Evolutionary conservation across 2,329 filamentous ascomycete genomes (phyloP).

Genomic region (Fusarium sp.): DNA sequence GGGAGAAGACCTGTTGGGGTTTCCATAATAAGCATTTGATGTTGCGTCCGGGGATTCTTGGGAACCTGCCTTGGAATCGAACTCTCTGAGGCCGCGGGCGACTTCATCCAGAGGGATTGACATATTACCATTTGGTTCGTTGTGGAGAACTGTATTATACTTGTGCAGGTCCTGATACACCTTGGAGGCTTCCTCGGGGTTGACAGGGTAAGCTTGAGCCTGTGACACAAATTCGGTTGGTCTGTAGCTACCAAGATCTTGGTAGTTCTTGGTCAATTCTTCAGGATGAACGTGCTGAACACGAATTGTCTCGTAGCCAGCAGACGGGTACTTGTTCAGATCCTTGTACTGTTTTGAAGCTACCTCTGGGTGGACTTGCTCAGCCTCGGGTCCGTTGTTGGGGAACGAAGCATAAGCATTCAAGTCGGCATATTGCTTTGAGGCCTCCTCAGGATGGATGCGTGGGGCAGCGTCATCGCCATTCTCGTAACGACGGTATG

Average conservation of each 20-base stretch:
- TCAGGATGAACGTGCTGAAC: conserved; percentile 51
- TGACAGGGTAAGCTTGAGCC: conserved; percentile 42
- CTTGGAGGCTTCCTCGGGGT: conserved; percentile 53
- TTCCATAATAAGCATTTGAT: conserved; percentile 43
- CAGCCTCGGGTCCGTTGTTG: conserved; percentile 39
- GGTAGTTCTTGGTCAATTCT: conserved; percentile 53
- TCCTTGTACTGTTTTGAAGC: conserved; percentile 52
- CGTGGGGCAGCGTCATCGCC: conserved; percentile 38
- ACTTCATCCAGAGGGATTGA: conserved; percentile 48
- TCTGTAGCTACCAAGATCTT: conserved; percentile 57
- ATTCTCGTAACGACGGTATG: conserved; percentile 46
- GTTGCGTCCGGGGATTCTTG: conserved; percentile 40
- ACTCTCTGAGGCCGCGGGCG: conserved; percentile 52
- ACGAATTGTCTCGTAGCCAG: conserved; percentile 44
- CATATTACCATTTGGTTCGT: conserved; percentile 50
- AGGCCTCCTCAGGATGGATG: conserved; percentile 50
- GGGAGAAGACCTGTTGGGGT: conserved; percentile 36
- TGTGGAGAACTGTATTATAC: conserved; percentile 53
- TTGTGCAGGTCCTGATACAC: conserved; percentile 56
- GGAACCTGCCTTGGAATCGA: conserved; percentile 51
- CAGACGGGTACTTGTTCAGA: conserved; percentile 47
- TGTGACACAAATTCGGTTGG: conserved; percentile 46
- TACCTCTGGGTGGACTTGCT: conserved; percentile 47
- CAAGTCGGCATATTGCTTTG: conserved; percentile 54
- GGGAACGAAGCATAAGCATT: conserved; percentile 48